Evolutionary conservation across 169 alveolate genomes (phyloP), one percentile per base, ranked within the genome.

Genomic region (Eimeria necatrix): DNA sequence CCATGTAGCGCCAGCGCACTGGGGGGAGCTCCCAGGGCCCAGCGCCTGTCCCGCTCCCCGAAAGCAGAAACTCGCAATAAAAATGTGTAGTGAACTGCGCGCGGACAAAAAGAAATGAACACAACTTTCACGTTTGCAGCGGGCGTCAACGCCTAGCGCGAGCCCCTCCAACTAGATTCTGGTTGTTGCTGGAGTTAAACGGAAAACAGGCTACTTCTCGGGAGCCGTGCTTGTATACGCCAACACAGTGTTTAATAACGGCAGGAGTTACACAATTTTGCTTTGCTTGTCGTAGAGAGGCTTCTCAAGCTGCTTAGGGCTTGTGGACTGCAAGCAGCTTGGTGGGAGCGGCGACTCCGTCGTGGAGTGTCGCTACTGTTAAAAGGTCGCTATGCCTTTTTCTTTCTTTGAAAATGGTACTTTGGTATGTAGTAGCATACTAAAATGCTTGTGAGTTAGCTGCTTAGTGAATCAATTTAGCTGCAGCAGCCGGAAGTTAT

Each of bases 261-360:
- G 49, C 49, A 48, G 26, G 46, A 46, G 24, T n/a, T 53, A 7
- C 24, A 24, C 49, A 4, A 83, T 83, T 26, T 83, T 6, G 41
- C 9, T 22, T 59, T 83, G 22, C 76, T 32, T 56, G 76, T 22
- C 59, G 52, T 20, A 10, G 41, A 53, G 46, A 83, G 64, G 26
- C 70, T 14, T 74, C 78, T 32, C 32, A 20, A 59, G 91, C 32
- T 52, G 59, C 91, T 24, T 53, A 53, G 91, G 76, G 76, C 78
- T 32, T 46, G 76, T 56, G 20, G 91, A 22, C 91, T 52, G 78
- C 76, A 56, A 32, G 71, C 91, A 24, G 91, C 91, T 56, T 83
- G 59, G 68, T 83, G 91, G 59, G 91, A 83, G 76, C 91, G 68
- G 78, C 78, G 32, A 68, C 78, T 68, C 78, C 78, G 32, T 12